Base-by-base conservation (phyloP, 225 moss, liverwort and hornwort genomes). In the Anthoceros angustus region DNA sequence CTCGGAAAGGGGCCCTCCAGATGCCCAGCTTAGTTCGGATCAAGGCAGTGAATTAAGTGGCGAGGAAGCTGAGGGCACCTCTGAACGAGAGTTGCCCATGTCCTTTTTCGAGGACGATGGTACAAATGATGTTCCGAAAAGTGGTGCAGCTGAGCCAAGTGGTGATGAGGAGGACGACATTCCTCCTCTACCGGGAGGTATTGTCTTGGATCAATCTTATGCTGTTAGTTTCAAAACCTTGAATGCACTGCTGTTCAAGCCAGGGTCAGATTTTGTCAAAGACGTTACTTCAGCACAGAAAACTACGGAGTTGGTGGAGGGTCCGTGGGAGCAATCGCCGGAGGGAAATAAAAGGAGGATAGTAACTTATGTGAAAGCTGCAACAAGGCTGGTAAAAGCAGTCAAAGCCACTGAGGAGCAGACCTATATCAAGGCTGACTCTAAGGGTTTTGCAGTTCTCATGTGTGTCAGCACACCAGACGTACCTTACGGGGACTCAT, bases 21-120 rank as follows among this genome's bases (percentile, higher is more conserved):
- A 55, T 9, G 5, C 18, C 55, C 12, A 18, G 5, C 55, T 23
- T 55, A 7, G n/a, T 6, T 55, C 55, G 18, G 55, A 55, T 55
- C 55, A 55, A 55, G 23, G 55, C 14, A 55, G 55, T 15, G 55
- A 55, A 55, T 18, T 55, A 70, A 75, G 75, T 45, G 68, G 68
- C 11, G 75, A 67, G 25, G 77, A 80, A 69, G 71, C 73, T 39
- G 81, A 77, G 16, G 84, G 80, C 38, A 86, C 86, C 10, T 68
- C 77, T 10, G 85, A 82, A 61, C 62, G 74, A 15, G 55, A 55
- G 9, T 67, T 94, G 0, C 84, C 88, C 18, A 62, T 70, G n/a
- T 84, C 86, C 14, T 94, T 88, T 70, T 94, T 87, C 65, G 81
- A 86, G 25, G 94, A 94, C 55, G 84, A 94, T 68, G 88, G 84